Conservation (phyloP, 805 yeast species). For the Blastobotrys attinorum region DNA sequence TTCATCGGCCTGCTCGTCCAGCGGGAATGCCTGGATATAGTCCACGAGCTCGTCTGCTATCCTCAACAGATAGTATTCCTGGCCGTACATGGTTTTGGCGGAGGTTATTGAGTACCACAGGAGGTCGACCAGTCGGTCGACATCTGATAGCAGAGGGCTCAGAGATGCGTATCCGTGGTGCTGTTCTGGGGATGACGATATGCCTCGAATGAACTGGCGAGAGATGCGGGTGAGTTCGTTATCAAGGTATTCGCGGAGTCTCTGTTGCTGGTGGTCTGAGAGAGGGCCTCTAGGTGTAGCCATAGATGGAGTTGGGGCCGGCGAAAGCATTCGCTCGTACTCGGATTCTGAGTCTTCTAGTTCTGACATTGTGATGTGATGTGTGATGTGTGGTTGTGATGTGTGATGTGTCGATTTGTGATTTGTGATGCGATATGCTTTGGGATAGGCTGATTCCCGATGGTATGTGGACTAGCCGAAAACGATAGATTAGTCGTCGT, state of each 20-base stretch:
- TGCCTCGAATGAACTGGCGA: constrained; percentile 20
- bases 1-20: background rate
- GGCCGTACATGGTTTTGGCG: constrained; percentile 39
- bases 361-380: background rate
- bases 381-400: too few relatives aligned
- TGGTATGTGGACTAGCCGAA: too few relatives aligned
- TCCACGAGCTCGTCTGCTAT: constrained; percentile 64
- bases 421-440: too few relatives aligned
- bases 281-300: constrained; percentile 2
- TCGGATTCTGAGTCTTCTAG: background rate
- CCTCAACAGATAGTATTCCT: constrained; percentile 50
- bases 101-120: constrained; percentile 54
- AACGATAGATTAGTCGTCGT: too few relatives aligned
- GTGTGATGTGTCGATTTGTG: too few relatives aligned
- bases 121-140: constrained; percentile 43
- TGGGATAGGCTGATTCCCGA: too few relatives aligned
- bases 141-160: constrained; percentile 29
- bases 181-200: constrained; percentile 6
- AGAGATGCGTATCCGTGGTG: constrained; percentile 14
- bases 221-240: constrained; percentile 16
- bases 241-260: constrained; percentile 19
- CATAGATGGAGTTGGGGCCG: constrained; percentile 2
- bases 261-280: constrained; percentile 15
- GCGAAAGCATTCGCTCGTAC: constrained; percentile 5
- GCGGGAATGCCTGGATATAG: constrained; percentile 37